Conservation (phyloP, 1,284 basidiomycete species). For the Thecaphora frezii region DNA sequence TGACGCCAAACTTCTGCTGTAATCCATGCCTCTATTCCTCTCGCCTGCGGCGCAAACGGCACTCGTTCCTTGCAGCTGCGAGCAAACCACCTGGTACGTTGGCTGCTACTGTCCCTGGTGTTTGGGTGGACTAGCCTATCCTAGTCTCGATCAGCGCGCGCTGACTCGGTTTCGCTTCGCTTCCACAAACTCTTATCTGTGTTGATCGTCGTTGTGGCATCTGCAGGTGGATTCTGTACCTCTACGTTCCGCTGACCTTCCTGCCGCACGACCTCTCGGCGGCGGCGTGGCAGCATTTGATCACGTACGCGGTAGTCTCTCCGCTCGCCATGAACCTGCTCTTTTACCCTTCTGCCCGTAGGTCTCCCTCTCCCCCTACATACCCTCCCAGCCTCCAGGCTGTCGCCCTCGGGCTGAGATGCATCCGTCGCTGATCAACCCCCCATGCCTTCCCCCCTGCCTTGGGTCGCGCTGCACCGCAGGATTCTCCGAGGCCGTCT, state of each 20-base stretch:
- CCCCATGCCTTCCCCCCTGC: too few species aligned
- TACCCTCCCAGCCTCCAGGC: conserved; percentile 71
- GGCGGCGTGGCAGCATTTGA: conserved; percentile 50
- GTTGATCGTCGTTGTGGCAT: too few species aligned
- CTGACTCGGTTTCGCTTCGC: too few species aligned
- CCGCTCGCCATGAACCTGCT: conserved; percentile 50
- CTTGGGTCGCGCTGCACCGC: conserved; percentile 62
- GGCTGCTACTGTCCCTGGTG: too few species aligned
- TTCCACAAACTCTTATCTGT: too few species aligned
- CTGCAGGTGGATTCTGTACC: conserved; percentile 65
- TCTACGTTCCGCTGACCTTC: conserved; percentile 52
- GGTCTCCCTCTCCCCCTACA: conserved; percentile 64
- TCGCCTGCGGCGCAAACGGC: too few species aligned
- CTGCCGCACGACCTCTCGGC: conserved; percentile 64
- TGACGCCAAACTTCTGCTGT: too few species aligned
- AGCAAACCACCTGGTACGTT: conserved; percentile 71
- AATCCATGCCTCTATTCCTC: too few species aligned
- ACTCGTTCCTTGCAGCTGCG: too few species aligned
- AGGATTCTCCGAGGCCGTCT: conserved; percentile 76
- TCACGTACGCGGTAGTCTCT: conserved; percentile 41
- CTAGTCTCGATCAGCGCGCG: too few species aligned
- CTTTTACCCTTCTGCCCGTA: conserved; percentile 36
- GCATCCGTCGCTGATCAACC: too few species aligned
- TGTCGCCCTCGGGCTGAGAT: conserved; percentile 62
- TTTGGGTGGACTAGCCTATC: too few species aligned